phyloP scores from a whole-genome alignment of 208 protist species.

The Porcisia hertigi region DNA sequence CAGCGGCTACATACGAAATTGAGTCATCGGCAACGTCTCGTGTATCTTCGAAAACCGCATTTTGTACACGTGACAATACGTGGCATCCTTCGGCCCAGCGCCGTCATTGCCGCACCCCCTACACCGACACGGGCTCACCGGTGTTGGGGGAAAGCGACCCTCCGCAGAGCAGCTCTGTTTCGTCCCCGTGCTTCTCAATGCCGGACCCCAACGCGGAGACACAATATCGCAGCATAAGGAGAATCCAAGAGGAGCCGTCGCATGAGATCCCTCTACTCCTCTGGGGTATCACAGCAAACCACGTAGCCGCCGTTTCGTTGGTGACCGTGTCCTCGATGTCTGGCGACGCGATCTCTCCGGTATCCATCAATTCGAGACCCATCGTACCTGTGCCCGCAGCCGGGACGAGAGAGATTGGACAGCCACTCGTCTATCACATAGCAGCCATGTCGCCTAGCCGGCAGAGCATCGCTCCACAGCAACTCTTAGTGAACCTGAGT shows the following conservation, averaged over 20 bases:
- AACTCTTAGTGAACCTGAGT: not conserved
- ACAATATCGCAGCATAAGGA: constrained; percentile 8
- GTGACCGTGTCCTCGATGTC: constrained; percentile 12
- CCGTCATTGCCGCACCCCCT: not conserved
- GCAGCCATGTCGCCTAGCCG: not conserved
- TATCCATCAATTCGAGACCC: not conserved
- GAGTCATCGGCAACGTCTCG: not conserved
- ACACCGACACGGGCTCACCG: not conserved
- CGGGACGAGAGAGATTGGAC: not conserved
- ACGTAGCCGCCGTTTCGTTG: constrained; percentile 6
- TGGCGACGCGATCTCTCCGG: constrained; percentile 2
- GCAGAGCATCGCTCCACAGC: not conserved
- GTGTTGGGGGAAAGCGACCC: not conserved
- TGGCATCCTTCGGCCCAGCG: not conserved
- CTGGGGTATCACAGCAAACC: not conserved
- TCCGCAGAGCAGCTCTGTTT: not conserved
- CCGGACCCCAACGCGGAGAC: constrained; percentile 17
- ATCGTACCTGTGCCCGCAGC: not conserved
- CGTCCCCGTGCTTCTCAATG: constrained; percentile 1
- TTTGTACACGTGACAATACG: not conserved
- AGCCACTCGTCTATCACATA: not conserved
- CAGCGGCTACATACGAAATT: not conserved
- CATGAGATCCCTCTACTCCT: constrained; percentile 13
- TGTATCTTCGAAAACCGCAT: not conserved
- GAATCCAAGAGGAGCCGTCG: not conserved